A percentile compares a stretch with the other conserved stretches of the same genome.
Evolutionary conservation across 352 stramenopile species (phyloP).

Genomic region (Globisporangium solare): DNA sequence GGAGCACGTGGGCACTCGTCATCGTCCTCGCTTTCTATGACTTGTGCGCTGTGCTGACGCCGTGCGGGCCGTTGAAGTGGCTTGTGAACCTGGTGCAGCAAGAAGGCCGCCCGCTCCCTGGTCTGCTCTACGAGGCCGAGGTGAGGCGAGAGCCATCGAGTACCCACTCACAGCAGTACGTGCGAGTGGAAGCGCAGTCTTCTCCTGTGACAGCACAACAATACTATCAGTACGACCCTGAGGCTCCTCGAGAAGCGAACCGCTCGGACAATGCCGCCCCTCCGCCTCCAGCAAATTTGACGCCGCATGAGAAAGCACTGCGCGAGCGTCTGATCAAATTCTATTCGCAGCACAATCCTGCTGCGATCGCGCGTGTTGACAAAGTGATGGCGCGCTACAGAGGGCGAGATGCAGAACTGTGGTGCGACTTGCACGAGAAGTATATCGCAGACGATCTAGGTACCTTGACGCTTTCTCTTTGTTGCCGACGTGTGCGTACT

Average conservation of each 20-base stretch:
- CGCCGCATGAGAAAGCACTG: conserved; percentile 23
- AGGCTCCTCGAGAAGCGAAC: conserved; percentile 28
- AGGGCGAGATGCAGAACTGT: conserved; percentile 67
- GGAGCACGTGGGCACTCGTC: conserved; percentile 89
- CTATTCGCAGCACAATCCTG: conserved; percentile 66
- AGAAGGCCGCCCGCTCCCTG: conserved; percentile 86
- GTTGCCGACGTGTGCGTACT: neutral
- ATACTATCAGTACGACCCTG: conserved; percentile 72
- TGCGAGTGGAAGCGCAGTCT: neutral
- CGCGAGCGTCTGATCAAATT: conserved; percentile 52
- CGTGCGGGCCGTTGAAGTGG: conserved; percentile 96
- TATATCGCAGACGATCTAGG: conserved; percentile 57
- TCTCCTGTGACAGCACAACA: conserved; percentile 28
- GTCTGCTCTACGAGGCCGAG: conserved; percentile 71
- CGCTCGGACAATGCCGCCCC: conserved; percentile 2
- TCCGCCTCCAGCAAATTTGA: conserved; percentile 58
- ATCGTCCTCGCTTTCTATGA: conserved; percentile 98
- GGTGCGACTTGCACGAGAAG: conserved; percentile 72
- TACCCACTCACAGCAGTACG: conserved; percentile 10
- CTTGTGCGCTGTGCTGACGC: conserved; percentile 98
- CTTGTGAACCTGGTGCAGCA: conserved; percentile 94
- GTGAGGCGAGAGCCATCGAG: conserved; percentile 33
- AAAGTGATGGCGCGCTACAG: conserved; percentile 73
- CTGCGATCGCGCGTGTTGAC: conserved; percentile 56
- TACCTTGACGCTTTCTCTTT: conserved; percentile 14